A percentile compares a stretch with the other conserved stretches of the same genome.
These are phyloP conservation scores for Sesbania bispinosa DNA, from an alignment of 306 rosid genomes.

Conservation along the genomic window DNA sequence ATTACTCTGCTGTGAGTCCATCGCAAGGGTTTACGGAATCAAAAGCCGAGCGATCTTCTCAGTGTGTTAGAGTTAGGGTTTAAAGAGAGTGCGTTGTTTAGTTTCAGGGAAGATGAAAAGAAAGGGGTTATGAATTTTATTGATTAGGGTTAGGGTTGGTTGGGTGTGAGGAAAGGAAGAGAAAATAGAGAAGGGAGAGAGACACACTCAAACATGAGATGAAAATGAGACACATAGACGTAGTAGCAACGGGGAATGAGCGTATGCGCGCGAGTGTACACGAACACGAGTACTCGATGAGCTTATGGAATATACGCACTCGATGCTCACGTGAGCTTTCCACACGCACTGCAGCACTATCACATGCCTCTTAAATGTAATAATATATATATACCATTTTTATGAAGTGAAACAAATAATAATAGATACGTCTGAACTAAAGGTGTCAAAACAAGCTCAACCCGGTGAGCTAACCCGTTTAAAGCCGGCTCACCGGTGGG, in stretches of 20 bases:
- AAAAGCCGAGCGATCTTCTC: conserved; percentile 2
- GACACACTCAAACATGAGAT: conserved; percentile 1
- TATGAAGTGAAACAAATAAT: no score
- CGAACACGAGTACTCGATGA: not conserved
- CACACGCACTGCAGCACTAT: not conserved
- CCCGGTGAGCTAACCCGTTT: no score
- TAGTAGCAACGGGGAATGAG: not conserved
- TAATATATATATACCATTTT: no score
- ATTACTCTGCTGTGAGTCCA: conserved; percentile 89
- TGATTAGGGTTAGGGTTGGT: conserved; percentile 68
- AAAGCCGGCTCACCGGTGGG: no score
- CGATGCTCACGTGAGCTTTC: not conserved
- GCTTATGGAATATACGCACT: not conserved
- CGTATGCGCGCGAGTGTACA: conserved; percentile 21
- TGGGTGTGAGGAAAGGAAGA: conserved; percentile 6
- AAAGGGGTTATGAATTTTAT: conserved; percentile 36
- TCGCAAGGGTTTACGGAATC: conserved; percentile 18
- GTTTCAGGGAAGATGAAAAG: not conserved
- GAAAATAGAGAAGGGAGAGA: conserved; percentile 8
- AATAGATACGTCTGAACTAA: no score
- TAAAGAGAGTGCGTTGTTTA: not conserved
- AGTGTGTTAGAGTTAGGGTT: conserved; percentile 37
- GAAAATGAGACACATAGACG: not conserved
- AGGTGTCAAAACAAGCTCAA: no score
- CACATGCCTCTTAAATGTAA: not conserved